These are phyloP conservation scores for Xerocomus potaroensis DNA, from an alignment of 768 basidiomycete species.

Conservation along the genomic window DNA sequence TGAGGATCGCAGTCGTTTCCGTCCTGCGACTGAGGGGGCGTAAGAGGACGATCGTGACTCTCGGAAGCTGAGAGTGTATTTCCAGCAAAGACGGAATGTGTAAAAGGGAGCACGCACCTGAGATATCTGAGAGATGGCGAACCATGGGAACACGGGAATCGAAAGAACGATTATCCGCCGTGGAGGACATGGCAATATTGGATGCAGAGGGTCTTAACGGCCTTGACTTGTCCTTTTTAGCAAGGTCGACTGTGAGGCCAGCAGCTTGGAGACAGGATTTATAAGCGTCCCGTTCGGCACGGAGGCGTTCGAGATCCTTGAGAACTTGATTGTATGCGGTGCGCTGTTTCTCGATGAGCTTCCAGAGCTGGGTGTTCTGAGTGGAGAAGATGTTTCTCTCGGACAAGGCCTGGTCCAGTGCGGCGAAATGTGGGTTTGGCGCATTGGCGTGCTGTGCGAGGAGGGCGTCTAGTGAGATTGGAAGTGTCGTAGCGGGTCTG, in stretches of 20 bases:
- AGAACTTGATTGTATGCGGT: slow-evolving; percentile 73
- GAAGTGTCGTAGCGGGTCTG: slow-evolving; percentile 23
- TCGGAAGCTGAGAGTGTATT: slow-evolving; percentile 5
- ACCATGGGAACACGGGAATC: slow-evolving; percentile 25
- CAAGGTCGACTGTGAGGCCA: slow-evolving; percentile 37
- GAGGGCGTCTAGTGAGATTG: slow-evolving; percentile 49
- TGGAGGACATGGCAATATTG: slow-evolving; percentile 18
- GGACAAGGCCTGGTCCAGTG: slow-evolving; percentile 70
- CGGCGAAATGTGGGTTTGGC: slow-evolving; percentile 49
- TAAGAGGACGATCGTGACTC: slow-evolving; percentile 20
- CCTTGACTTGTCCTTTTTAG: slow-evolving; percentile 26
- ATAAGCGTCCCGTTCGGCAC: slow-evolving; percentile 71
- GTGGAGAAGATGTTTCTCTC: slow-evolving; percentile 78
- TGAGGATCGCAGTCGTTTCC: slow-evolving; percentile 5
- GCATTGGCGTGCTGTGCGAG: slow-evolving; percentile 51
- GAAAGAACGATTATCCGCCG: slow-evolving; percentile 12
- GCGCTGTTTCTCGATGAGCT: slow-evolving; percentile 89
- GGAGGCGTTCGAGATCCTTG: slow-evolving; percentile 82
- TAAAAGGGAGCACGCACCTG: slow-evolving; percentile 24
- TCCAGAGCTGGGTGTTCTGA: slow-evolving; percentile 93
- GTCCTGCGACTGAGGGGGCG: slow-evolving; percentile 18
- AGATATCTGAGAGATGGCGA: slow-evolving; percentile 31
- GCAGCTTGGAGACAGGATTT: slow-evolving; percentile 32
- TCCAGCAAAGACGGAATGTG: background rate
- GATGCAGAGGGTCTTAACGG: slow-evolving; percentile 20